Percentiles rank a stretch among this genome's conserved stretches.
phyloP scores from a whole-genome alignment of 805 yeast genomes.

The Cyberlindnera subsufficiens region DNA sequence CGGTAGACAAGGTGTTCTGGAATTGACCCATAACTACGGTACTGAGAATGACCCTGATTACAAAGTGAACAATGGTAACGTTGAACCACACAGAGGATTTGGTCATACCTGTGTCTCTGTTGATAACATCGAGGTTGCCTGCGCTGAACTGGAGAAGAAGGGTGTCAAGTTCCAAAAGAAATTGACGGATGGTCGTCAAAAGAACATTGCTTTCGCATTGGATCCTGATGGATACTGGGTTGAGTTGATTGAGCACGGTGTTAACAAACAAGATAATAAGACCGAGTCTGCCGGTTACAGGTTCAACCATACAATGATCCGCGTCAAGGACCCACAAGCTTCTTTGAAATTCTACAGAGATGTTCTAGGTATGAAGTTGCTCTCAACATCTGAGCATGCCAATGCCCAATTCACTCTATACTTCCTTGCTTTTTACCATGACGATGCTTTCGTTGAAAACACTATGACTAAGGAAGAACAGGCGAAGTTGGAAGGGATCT shows the following conservation, averaged over 20 bases:
- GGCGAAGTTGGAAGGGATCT: slow-evolving; percentile 53
- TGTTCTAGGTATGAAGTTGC: slow-evolving; percentile 74
- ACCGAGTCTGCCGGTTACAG: slow-evolving; percentile 29
- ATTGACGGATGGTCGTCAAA: slow-evolving; percentile 85
- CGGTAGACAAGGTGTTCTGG: slow-evolving; percentile 58
- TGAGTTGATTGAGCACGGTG: slow-evolving; percentile 66
- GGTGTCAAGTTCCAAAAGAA: slow-evolving; percentile 80
- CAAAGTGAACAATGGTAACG: slow-evolving; percentile 74
- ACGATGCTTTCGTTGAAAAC: slow-evolving; percentile 36
- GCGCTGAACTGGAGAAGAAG: slow-evolving; percentile 48
- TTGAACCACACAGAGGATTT: slow-evolving; percentile 80
- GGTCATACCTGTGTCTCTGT: slow-evolving; percentile 92
- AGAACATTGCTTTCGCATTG: slow-evolving; percentile 86
- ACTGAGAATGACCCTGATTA: slow-evolving; percentile 52
- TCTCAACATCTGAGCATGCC: slow-evolving; percentile 49
- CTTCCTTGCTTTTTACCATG: slow-evolving; percentile 71
- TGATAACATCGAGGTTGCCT: slow-evolving; percentile 62
- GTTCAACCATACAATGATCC: slow-evolving; percentile 88
- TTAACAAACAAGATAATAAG: slow-evolving; percentile 33
- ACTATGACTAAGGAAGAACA: slow-evolving; percentile 29
- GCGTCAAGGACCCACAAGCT: slow-evolving; percentile 77
- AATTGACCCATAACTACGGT: slow-evolving; percentile 78
- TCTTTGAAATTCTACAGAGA: slow-evolving; percentile 76
- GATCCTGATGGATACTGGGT: slow-evolving; percentile 98
- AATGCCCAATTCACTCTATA: slow-evolving; percentile 79